Evolutionary conservation across 345 rosid species (phyloP).

Genomic region (Rhizophora apiculata): DNA sequence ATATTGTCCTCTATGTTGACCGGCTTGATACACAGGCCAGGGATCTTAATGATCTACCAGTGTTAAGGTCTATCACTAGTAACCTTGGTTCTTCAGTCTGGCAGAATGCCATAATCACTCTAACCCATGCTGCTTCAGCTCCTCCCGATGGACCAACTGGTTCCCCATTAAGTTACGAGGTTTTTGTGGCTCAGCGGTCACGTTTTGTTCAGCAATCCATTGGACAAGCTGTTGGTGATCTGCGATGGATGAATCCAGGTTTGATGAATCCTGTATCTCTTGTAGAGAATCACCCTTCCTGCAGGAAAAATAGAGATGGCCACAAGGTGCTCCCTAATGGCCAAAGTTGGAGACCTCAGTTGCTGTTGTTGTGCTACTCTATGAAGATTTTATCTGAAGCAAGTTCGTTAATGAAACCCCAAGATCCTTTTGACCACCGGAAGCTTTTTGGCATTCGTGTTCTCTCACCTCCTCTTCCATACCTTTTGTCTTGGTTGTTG

Average conservation of each 20-base stretch:
- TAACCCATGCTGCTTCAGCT: conserved; percentile 95
- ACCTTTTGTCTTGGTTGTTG: conserved; percentile 85
- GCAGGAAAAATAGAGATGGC: conserved; percentile 83
- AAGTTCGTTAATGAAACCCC: conserved; percentile 64
- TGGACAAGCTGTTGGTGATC: conserved; percentile 88
- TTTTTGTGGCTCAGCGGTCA: conserved; percentile 88
- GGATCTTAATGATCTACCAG: conserved; percentile 81
- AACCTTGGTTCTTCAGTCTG: conserved; percentile 76
- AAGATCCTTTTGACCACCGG: conserved; percentile 70
- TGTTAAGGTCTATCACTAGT: conserved; percentile 64
- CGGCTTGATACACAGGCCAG: conserved; percentile 77
- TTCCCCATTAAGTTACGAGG: conserved; percentile 78
- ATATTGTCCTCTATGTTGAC: conserved; percentile 84
- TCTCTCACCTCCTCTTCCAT: conserved; percentile 87
- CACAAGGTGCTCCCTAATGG: conserved; percentile 90
- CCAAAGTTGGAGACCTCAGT: conserved; percentile 83
- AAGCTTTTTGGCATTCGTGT: conserved; percentile 84
- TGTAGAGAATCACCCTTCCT: conserved; percentile 84
- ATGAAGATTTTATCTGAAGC: conserved; percentile 86
- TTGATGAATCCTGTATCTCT: conserved; percentile 90
- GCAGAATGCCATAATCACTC: conserved; percentile 80
- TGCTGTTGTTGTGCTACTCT: conserved; percentile 71
- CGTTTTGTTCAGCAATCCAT: conserved; percentile 90
- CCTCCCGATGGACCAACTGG: conserved; percentile 98
- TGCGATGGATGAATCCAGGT: conserved; percentile 84